Conservation (phyloP, 1,139 yeast species). For the Suhomyces wounanorum region DNA sequence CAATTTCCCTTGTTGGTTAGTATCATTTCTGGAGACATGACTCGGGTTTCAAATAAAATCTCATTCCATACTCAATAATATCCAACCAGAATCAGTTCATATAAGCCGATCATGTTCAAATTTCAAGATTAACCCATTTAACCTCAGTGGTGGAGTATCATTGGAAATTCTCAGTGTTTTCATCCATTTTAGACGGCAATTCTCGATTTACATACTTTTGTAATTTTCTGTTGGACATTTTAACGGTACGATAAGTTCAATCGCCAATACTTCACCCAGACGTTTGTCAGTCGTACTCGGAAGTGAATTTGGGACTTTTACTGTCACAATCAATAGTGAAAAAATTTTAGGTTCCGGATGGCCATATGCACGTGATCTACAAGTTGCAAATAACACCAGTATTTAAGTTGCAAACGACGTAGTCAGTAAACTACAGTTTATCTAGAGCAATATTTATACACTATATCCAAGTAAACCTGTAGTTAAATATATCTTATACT, state of each 20-base stretch:
- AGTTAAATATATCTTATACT: slow-evolving; percentile 1
- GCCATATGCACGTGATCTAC: slow-evolving; percentile 13
- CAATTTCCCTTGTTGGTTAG: slow-evolving; percentile 25
- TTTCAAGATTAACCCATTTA: neutral
- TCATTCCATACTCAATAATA: neutral
- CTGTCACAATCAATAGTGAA: slow-evolving; percentile 8
- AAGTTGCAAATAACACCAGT: neutral
- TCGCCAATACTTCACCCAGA: slow-evolving; percentile 2
- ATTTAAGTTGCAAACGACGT: slow-evolving; percentile 3
- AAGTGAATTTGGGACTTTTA: neutral
- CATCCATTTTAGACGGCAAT: neutral
- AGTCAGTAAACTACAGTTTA: neutral
- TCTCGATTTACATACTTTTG: slow-evolving; percentile 41
- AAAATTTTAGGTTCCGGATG: slow-evolving; percentile 21
- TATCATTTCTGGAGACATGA: neutral
- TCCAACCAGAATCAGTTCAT: neutral
- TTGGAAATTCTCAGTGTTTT: neutral
- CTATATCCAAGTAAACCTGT: slow-evolving; percentile 1
- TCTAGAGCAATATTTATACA: neutral
- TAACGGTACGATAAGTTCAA: neutral
- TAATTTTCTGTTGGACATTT: slow-evolving; percentile 47
- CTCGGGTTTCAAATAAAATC: neutral
- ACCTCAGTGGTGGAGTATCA: neutral
- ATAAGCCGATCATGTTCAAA: too few relatives aligned
- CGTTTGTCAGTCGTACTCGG: slow-evolving; percentile 2